Percentiles rank a stretch among this genome's conserved stretches.
Conservation (phyloP, 768 basidiomycete genomes). For the Amyloporia xantha region DNA sequence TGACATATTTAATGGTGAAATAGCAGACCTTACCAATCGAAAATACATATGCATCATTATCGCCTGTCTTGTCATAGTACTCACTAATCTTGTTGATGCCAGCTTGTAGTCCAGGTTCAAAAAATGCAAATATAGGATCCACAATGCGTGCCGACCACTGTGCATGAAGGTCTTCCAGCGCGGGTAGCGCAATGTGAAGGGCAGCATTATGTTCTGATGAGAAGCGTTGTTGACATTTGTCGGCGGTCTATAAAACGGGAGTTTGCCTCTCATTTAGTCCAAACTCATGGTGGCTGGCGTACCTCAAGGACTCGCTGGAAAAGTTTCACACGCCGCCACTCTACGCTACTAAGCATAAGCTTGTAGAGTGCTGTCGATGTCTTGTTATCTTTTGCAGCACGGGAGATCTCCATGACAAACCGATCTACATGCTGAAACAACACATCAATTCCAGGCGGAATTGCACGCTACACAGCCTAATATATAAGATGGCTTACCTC, state of each 20-base stretch:
- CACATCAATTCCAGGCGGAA: conserved; percentile 7
- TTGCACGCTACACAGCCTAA: no score
- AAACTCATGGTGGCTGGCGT: background rate
- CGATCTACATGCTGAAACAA: conserved; percentile 12
- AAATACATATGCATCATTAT: conserved; percentile 27
- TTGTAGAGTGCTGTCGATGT: conserved; percentile 12
- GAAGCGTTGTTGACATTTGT: conserved; percentile 26
- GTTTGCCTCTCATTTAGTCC: background rate
- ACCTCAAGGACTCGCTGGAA: conserved; percentile 20
- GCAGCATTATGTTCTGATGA: conserved; percentile 22
- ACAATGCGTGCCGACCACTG: conserved; percentile 17
- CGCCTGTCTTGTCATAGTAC: conserved; percentile 28
- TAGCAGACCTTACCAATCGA: conserved; percentile 28
- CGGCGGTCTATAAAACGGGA: conserved; percentile 18
- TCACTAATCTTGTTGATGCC: conserved; percentile 26
- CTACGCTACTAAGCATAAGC: conserved; percentile 12
- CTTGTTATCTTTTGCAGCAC: conserved; percentile 12
- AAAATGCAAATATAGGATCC: conserved; percentile 14
- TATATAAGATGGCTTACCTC: no score
- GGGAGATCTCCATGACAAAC: conserved; percentile 21
- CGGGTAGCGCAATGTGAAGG: conserved; percentile 24
- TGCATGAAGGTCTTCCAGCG: conserved; percentile 22
- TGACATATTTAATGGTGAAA: background rate
- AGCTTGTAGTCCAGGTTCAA: conserved; percentile 19
- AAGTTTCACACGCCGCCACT: conserved; percentile 19